Percentiles rank a stretch among this genome's conserved stretches.
phyloP scores from a whole-genome alignment of 306 rosid species.

The Astragalus membranaceus region DNA sequence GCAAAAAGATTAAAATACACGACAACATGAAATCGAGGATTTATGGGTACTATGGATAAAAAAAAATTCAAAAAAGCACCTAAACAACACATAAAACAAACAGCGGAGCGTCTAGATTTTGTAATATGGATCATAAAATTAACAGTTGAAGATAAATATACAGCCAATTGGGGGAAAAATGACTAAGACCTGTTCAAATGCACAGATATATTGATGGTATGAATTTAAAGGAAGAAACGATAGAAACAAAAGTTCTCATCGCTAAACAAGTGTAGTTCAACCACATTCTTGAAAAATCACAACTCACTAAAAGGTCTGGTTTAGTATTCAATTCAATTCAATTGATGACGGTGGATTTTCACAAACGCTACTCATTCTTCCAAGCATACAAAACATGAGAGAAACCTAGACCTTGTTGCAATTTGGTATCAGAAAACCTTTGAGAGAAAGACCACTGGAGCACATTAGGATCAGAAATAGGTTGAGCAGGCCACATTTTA shows the following conservation, averaged over 20 bases:
- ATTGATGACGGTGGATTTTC: constrained; percentile 14
- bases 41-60: background rate
- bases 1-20: constrained; percentile 4
- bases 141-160: constrained; percentile 55
- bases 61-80: background rate
- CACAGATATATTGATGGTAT: constrained; percentile 35
- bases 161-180: constrained; percentile 38
- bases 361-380: constrained; percentile 68
- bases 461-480: constrained; percentile 52
- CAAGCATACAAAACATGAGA: constrained; percentile 85
- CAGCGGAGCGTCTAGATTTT: background rate
- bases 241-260: constrained; percentile 44
- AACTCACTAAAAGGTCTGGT: constrained; percentile 57
- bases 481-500: constrained; percentile 62
- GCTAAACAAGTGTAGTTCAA: constrained; percentile 35
- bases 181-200: constrained; percentile 47
- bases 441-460: constrained; percentile 85
- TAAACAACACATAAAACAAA: background rate
- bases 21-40: background rate
- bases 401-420: constrained; percentile 60
- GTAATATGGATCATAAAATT: constrained; percentile 35
- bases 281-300: constrained; percentile 39
- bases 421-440: constrained; percentile 71
- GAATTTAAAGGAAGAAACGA: constrained; percentile 21
- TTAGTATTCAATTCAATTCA: constrained; percentile 45